These are phyloP conservation scores for Oryza longistaminata DNA, from an alignment of 176 grass and related monocot species.

Conservation along the genomic window DNA sequence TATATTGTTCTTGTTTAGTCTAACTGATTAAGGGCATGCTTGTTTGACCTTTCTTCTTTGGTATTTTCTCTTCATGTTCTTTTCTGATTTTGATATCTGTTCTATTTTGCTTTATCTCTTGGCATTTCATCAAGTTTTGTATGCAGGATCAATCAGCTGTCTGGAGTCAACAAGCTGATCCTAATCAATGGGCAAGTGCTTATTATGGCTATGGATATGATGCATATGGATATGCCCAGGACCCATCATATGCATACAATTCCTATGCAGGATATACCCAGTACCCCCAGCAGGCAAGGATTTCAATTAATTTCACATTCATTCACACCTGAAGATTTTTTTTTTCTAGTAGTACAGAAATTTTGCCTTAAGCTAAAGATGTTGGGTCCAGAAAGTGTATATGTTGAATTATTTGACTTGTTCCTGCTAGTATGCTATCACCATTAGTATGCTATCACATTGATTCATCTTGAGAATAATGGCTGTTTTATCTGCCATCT, in stretches of 20 bases:
- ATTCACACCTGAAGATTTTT: conserved; percentile 13
- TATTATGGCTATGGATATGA: conserved; percentile 96
- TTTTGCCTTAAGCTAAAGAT: not conserved
- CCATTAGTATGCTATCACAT: not conserved
- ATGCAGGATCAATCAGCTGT: conserved; percentile 75
- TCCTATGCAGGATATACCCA: conserved; percentile 88
- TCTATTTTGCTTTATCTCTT: conserved; percentile 16
- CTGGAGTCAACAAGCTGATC: conserved; percentile 94
- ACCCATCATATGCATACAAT: conserved; percentile 89
- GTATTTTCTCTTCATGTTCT: not conserved
- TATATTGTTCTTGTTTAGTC: conserved; percentile 14
- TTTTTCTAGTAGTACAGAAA: conserved; percentile 10
- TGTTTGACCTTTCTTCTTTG: conserved; percentile 10
- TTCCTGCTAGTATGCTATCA: not conserved
- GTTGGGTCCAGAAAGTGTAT: conserved; percentile 15
- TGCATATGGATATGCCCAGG: conserved; percentile 92
- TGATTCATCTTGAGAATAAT: not conserved
- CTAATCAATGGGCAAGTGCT: conserved; percentile 80
- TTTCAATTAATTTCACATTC: conserved; percentile 7
- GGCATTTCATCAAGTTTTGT: not conserved
- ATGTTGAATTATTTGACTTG: conserved; percentile 13
- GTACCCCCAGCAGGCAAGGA: conserved; percentile 84
- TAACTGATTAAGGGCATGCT: conserved; percentile 14
- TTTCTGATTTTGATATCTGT: not conserved
- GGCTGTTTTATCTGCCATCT: not conserved